Base-by-base conservation (phyloP, 2,329 filamentous ascomycete species). In the Fusarium coicis region DNA sequence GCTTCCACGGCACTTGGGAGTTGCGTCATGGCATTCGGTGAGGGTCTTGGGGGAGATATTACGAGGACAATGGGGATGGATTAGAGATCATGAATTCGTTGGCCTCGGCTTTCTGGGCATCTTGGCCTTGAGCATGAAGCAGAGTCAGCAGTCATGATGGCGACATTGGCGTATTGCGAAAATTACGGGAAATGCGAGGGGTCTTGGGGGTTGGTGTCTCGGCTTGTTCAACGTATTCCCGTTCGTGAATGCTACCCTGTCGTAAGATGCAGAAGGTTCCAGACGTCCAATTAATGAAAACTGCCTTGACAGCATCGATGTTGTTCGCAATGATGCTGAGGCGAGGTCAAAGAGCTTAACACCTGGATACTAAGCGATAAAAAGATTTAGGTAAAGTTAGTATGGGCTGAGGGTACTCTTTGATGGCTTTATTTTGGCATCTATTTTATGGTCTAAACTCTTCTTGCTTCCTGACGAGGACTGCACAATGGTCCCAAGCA, bases 11-110 rank as follows among this genome's bases (percentile, higher is more conserved):
- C 36, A 37, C 36, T 63, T n/a, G 14, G 14, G 21, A 16, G 26
- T n/a, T 34, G 56, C 61, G 43, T 63, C 44, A 63, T 61, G 43
- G 15, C 4, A 47, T 40, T 47, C 28, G 34, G 23, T 57, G 28
- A 40, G 28, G 8, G n/a, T 16, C n/a, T 34, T 32, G 43, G n/a
- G n/a, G 44, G 11, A 11, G 5, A 26, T 9, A 19, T n/a, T 32
- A 30, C 30, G 30, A 30, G 30, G 21, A 21, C 11, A 19, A 19
- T 23, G 37, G 18, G 16, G 28, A 12, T 34, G 12, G 23, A 9
- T 23, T n/a, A 10, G 4, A 10, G 16, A 42, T 43, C 37, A 23
- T 2, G 28, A 42, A 55, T 8, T 23, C 8, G 12, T 34, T 34
- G 14, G 34, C 18, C 50, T 53, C 34, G 34, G 50, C 50, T 39